Conservation (phyloP, 345 rosid species). For the Citrus mangshanensis region DNA sequence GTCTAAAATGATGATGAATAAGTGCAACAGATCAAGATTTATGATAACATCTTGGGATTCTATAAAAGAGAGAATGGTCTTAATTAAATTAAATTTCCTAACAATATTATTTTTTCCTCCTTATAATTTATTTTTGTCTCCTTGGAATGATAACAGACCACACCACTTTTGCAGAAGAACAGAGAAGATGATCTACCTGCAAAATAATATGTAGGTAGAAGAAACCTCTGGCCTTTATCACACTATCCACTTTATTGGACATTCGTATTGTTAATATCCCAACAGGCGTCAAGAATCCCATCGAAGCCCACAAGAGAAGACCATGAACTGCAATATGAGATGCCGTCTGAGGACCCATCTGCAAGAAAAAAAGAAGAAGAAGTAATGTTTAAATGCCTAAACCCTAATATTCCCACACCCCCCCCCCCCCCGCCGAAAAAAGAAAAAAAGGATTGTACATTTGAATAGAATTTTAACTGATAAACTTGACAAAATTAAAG, state of each 20-base stretch:
- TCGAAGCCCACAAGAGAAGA: constrained; percentile 68
- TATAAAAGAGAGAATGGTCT: neutral
- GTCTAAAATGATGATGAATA: constrained; percentile 16
- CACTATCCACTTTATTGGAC: constrained; percentile 44
- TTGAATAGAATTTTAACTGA: neutral
- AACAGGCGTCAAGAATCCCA: constrained; percentile 77
- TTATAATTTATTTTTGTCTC: neutral
- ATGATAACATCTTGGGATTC: constrained; percentile 16
- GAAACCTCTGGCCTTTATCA: constrained; percentile 35
- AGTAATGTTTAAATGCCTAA: no score
- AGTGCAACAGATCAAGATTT: constrained; percentile 9
- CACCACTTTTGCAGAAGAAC: neutral
- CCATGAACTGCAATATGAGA: constrained; percentile 69
- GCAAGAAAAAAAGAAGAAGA: neutral
- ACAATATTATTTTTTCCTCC: neutral
- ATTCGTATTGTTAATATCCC: constrained; percentile 71
- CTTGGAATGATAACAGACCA: neutral
- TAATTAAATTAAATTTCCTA: neutral
- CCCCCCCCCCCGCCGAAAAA: no score
- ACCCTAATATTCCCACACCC: no score
- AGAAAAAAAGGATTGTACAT: no score
- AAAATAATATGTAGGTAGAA: constrained; percentile 60
- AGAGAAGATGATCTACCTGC: constrained; percentile 48
- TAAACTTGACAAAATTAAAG: neutral
- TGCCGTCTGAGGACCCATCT: constrained; percentile 45